Percentiles rank a stretch among this genome's conserved stretches.
Conservation (phyloP, 2,329 filamentous ascomycete genomes). For the Paecilomyces niveus region DNA sequence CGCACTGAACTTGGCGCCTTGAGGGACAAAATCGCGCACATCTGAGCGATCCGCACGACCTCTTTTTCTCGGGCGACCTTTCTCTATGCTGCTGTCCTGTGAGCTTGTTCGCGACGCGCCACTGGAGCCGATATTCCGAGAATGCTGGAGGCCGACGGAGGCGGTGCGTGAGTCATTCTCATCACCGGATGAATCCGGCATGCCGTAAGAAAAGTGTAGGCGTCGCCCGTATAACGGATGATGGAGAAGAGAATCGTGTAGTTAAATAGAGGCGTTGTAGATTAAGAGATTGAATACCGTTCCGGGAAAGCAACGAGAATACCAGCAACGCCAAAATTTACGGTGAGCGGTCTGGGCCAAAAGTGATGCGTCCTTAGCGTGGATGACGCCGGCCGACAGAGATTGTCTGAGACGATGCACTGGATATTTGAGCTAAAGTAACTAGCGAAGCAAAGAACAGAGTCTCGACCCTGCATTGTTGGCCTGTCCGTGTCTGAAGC, state of each 20-base stretch:
- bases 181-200: slow-evolving; percentile 22
- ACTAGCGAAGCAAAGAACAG: background rate
- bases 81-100: slow-evolving; percentile 15
- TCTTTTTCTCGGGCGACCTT: slow-evolving; percentile 20
- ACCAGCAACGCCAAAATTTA: background rate
- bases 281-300: background rate
- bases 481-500: background rate
- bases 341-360: background rate
- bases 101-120: slow-evolving; percentile 18
- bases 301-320: background rate
- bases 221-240: background rate
- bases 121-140: slow-evolving; percentile 15
- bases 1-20: slow-evolving; percentile 27
- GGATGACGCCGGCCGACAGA: background rate
- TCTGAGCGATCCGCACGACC: slow-evolving; percentile 15
- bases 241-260: background rate
- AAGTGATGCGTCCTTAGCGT: background rate
- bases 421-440: background rate
- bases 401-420: background rate
- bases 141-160: slow-evolving; percentile 34
- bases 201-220: slow-evolving; percentile 4
- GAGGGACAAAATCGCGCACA: slow-evolving; percentile 30
- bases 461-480: background rate
- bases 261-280: background rate
- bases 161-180: slow-evolving; percentile 42